A percentile compares a stretch with the other conserved stretches of the same genome.
Evolutionary conservation across 2,329 filamentous ascomycete genomes (phyloP).

Genomic region (Pseudogymnoascus sp.): DNA sequence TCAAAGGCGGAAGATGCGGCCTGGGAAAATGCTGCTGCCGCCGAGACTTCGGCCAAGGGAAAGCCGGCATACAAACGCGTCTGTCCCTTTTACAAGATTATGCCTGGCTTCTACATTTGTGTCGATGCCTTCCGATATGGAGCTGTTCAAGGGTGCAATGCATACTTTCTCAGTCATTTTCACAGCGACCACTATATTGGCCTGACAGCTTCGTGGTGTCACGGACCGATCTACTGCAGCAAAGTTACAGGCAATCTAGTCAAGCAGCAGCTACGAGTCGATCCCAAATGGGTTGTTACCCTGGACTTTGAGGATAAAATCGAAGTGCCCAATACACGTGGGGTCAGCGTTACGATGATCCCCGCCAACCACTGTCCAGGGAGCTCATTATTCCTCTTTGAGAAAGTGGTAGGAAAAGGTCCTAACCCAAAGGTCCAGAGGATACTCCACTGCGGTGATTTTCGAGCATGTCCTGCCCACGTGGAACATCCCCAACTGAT

Average conservation of each 20-base stretch:
- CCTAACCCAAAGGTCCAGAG: conserved; percentile 59
- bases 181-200: conserved; percentile 97
- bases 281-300: conserved; percentile 75
- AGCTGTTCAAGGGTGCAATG: conserved; percentile 81
- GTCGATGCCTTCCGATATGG: conserved; percentile 97
- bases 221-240: conserved; percentile 96
- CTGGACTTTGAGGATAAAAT: conserved; percentile 76
- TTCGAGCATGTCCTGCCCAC: conserved; percentile 81
- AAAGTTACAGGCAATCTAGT: conserved; percentile 86
- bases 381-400: conserved; percentile 87
- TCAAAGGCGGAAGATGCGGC: conserved; percentile 82
- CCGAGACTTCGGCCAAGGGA: conserved; percentile 70
- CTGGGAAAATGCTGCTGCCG: conserved; percentile 79
- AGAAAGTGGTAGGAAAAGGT: conserved; percentile 63
- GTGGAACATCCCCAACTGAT: conserved; percentile 73
- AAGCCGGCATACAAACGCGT: conserved; percentile 83
- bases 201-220: conserved; percentile 77
- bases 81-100: conserved; percentile 97
- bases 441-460: conserved; percentile 92
- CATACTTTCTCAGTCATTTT: conserved; percentile 96
- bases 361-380: conserved; percentile 95
- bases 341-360: conserved; percentile 87
- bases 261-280: conserved; percentile 75
- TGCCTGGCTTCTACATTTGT: conserved; percentile 85
- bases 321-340: conserved; percentile 74